A percentile compares a stretch with the other conserved stretches of the same genome.
These are phyloP conservation scores for Sarocladium oryzae DNA, from an alignment of 2,329 filamentous ascomycete genomes.

Conservation along the genomic window DNA sequence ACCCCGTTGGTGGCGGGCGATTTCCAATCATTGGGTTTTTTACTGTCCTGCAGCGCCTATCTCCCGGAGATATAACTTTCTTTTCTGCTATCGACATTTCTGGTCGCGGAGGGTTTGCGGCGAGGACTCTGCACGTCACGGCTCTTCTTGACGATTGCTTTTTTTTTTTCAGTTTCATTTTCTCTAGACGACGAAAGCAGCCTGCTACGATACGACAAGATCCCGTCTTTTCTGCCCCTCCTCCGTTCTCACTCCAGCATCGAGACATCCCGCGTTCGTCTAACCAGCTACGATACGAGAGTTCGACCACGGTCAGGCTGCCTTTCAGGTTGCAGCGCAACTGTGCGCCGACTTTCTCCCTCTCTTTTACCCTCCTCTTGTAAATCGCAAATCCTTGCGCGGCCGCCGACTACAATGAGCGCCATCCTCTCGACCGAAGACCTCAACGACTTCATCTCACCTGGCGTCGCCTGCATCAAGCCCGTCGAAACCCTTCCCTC, in stretches of 20 bases:
- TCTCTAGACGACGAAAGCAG: no score
- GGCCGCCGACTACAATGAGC: slow-evolving; percentile 60
- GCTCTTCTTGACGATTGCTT: no score
- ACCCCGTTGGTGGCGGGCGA: slow-evolving; percentile 11
- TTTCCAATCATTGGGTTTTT: slow-evolving; percentile 28
- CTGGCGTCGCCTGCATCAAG: slow-evolving; percentile 96
- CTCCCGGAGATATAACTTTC: no score
- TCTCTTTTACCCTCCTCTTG: background rate
- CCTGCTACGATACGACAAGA: no score
- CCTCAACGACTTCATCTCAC: slow-evolving; percentile 97
- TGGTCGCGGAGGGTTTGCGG: no score
- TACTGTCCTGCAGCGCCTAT: no score
- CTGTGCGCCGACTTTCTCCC: background rate
- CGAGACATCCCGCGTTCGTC: no score
- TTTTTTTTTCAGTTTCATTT: no score
- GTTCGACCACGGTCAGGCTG: slow-evolving; percentile 12
- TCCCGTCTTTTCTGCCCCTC: no score
- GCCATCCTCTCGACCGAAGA: slow-evolving; percentile 96
- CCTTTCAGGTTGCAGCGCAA: background rate
- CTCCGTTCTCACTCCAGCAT: no score
- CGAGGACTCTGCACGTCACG: no score
- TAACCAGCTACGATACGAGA: background rate
- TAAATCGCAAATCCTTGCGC: background rate
- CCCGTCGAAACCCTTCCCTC: slow-evolving; percentile 85
- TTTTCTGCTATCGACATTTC: background rate